A percentile compares a stretch with the other conserved stretches of the same genome.
Evolutionary conservation across 371 early-diverging fungal species (phyloP).

Genomic region (Mortierella sp.): DNA sequence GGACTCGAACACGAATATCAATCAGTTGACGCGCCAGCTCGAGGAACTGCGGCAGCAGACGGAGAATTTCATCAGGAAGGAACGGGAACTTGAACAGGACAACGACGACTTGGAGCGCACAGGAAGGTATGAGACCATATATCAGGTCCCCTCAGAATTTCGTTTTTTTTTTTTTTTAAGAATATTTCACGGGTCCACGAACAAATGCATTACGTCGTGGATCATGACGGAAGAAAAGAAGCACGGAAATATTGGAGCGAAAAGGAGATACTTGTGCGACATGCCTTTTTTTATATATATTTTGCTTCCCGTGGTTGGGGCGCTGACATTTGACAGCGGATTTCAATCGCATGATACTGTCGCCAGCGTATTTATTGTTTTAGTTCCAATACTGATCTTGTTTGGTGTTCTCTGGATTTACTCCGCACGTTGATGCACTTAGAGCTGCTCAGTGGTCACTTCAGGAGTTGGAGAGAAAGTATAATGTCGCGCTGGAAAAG

Average conservation of each 20-base stretch:
- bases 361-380: too few relatives aligned
- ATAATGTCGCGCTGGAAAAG: constrained; percentile 77
- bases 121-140: constrained; percentile 64
- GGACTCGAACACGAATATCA: constrained; percentile 71
- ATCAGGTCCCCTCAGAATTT: too few relatives aligned
- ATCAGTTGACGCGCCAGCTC: constrained; percentile 80
- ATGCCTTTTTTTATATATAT: constrained; percentile 3
- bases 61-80: constrained; percentile 78
- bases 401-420: neutral
- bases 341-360: neutral
- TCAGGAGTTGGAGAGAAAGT: constrained; percentile 76
- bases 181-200: constrained; percentile 18
- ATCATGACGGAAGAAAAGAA: neutral
- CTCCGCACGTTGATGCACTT: neutral
- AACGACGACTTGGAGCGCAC: constrained; percentile 84
- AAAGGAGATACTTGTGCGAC: constrained; percentile 24
- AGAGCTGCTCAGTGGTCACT: constrained; percentile 79
- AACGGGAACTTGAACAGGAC: constrained; percentile 81
- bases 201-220: neutral
- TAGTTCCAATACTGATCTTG: neutral
- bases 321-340: constrained; percentile 12
- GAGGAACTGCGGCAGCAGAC: constrained; percentile 79
- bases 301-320: too few relatives aligned
- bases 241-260: neutral
- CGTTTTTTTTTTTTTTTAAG: neutral